Evolutionary conservation across 1,284 basidiomycete genomes (phyloP), one percentile per base, ranked within the genome.

Genomic region (Cutaneotrichosporon daszewskae): DNA sequence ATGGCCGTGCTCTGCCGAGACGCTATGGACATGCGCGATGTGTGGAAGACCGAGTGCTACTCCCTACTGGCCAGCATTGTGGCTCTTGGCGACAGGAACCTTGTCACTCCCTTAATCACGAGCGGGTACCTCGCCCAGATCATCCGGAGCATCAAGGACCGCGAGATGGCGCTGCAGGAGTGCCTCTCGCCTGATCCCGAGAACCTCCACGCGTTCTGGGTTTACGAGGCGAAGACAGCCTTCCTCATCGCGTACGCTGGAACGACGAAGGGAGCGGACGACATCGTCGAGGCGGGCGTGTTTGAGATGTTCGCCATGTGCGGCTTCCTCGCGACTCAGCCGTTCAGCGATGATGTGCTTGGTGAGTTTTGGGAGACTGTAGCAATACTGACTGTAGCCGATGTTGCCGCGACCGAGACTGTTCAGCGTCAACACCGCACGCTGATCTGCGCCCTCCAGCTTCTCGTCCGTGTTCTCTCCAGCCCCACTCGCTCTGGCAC

Each of bases 141-240:
- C 53, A 84, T 92, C 16, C 77, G 79, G 32, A 82, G 84, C 14
- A 67, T 96, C 52, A 88, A 88, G 66, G 89, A 92, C 61, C 77
- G 82, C 4, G 92, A 97, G 70, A 58, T 73, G 28, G 77, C 81
- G n/a, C 69, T 98, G 49, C 82, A 86, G 60, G 79, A 80, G 18
- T 82, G 91, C 14, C 76, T 97, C 10, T 83, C 83, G 58, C 85
- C 89, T 11, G 90, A 96, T 68, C 89, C 91, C 38, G 85, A 91
- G 87, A 87, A 59, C 51, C 73, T 98, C 17, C 94, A 96, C 60
- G 78, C 88, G 0, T 76, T 94, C 35, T 97, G 95, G 70, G 87
- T 97, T 13, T 97, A 94, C 61, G 94, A 97, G 67, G 81, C 91
- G 13, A 91, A 92, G 70, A 83, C 95, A 77, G 85, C 88, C 1